A percentile compares a stretch with the other conserved stretches of the same genome.
phyloP scores from a whole-genome alignment of 1,284 basidiomycete species.

The Irpex rosettiformis region DNA sequence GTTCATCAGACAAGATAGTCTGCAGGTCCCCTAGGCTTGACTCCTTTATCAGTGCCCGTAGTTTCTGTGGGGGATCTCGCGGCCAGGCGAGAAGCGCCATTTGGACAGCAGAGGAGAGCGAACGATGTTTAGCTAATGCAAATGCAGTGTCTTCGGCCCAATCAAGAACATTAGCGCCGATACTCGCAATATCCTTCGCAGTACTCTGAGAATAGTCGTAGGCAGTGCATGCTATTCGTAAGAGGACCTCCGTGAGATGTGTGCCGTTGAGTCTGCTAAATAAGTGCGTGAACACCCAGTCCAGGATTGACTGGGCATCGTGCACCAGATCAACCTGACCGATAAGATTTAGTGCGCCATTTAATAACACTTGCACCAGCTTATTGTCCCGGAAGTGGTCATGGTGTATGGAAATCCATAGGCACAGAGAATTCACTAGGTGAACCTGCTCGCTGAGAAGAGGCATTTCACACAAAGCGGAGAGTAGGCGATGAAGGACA shows the following conservation, averaged over 20 bases:
- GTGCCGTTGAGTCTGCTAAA: slow-evolving; percentile 42
- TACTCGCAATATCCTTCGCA: slow-evolving; percentile 25
- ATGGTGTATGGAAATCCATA: slow-evolving; percentile 65
- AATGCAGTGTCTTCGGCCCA: slow-evolving; percentile 62
- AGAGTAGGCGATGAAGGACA: slow-evolving; percentile 71
- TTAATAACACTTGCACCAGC: slow-evolving; percentile 59
- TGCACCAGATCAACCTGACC: slow-evolving; percentile 64
- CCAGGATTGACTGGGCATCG: slow-evolving; percentile 71
- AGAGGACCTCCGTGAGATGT: slow-evolving; percentile 60
- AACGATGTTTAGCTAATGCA: slow-evolving; percentile 35
- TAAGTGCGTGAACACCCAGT: slow-evolving; percentile 62
- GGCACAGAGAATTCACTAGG: slow-evolving; percentile 66
- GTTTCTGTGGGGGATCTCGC: slow-evolving; percentile 43
- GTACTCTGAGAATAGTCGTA: slow-evolving; percentile 44
- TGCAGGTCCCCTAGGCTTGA: slow-evolving; percentile 47
- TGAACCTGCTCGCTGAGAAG: slow-evolving; percentile 87
- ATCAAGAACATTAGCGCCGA: slow-evolving; percentile 47
- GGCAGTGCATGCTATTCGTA: slow-evolving; percentile 58
- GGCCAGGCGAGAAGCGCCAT: slow-evolving; percentile 74
- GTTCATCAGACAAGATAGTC: slow-evolving; percentile 48
- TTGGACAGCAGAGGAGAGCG: slow-evolving; percentile 41
- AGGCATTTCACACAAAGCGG: slow-evolving; percentile 62
- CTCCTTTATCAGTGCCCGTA: slow-evolving; percentile 42
- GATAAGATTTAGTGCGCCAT: slow-evolving; percentile 65
- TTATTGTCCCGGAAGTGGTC: slow-evolving; percentile 49